These are phyloP conservation scores for Sclerotinia spermophila DNA, from an alignment of 2,329 filamentous ascomycete species.

Conservation along the genomic window DNA sequence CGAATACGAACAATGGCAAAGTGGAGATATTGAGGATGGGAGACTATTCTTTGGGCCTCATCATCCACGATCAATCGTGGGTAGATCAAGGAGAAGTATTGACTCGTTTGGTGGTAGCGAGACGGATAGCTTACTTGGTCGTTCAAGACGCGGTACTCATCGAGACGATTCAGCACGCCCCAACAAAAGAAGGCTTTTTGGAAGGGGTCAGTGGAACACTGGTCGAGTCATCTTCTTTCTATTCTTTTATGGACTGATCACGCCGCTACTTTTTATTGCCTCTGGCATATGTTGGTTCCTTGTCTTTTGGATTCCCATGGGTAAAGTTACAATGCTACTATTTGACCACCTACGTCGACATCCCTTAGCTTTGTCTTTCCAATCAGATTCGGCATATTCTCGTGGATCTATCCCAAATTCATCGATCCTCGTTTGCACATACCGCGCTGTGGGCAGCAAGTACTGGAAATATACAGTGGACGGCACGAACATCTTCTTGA, in stretches of 20 bases:
- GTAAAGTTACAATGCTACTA: slow-evolving; percentile 84
- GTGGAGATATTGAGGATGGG: slow-evolving; percentile 91
- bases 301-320: slow-evolving; percentile 98
- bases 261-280: slow-evolving; percentile 78
- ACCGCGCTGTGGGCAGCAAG: slow-evolving; percentile 86
- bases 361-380: slow-evolving; percentile 87
- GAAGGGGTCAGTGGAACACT: slow-evolving; percentile 91
- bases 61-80: slow-evolving; percentile 72
- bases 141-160: slow-evolving; percentile 50
- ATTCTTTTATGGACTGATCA: slow-evolving; percentile 92
- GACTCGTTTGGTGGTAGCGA: slow-evolving; percentile 74
- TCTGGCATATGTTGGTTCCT: slow-evolving; percentile 91
- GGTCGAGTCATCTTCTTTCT: slow-evolving; percentile 93
- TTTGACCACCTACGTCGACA: slow-evolving; percentile 90
- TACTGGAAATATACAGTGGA: slow-evolving; percentile 99
- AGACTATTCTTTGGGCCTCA: slow-evolving; percentile 89
- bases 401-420: slow-evolving; percentile 70
- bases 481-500: slow-evolving; percentile 97
- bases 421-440: slow-evolving; percentile 92
- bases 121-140: slow-evolving; percentile 82
- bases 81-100: slow-evolving; percentile 80
- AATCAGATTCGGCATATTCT: slow-evolving; percentile 75
- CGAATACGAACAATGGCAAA: slow-evolving; percentile 99
- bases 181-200: slow-evolving; percentile 83
- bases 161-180: slow-evolving; percentile 42